phyloP scores from a whole-genome alignment of 495 filamentous ascomycete genomes.

The Aspergillus ostianus region DNA sequence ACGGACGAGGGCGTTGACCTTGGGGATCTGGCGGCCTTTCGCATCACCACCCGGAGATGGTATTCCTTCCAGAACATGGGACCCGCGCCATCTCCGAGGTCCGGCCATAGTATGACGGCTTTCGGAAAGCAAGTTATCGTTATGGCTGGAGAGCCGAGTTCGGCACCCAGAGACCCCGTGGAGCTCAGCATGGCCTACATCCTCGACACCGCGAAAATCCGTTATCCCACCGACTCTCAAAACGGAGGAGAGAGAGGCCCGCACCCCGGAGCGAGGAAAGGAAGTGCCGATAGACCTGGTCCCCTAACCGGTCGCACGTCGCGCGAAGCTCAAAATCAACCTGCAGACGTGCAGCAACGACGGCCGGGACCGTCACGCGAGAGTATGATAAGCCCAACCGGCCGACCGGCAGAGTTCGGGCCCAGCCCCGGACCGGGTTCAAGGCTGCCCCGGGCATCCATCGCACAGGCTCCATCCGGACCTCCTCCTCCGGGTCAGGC shows the following conservation, averaged over 20 bases:
- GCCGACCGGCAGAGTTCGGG: slow-evolving; percentile 32
- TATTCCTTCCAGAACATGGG: slow-evolving; percentile 99
- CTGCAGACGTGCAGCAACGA: slow-evolving; percentile 48
- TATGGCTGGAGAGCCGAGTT: slow-evolving; percentile 90
- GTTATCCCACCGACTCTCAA: slow-evolving; percentile 79
- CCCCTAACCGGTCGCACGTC: slow-evolving; percentile 45
- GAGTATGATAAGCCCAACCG: slow-evolving; percentile 45
- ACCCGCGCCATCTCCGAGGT: slow-evolving; percentile 86
- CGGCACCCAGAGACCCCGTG: slow-evolving; percentile 69
- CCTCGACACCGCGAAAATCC: slow-evolving; percentile 91
- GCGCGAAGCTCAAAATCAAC: slow-evolving; percentile 61
- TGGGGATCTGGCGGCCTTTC: slow-evolving; percentile 92
- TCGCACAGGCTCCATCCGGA: slow-evolving; percentile 70
- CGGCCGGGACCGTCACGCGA: slow-evolving; percentile 52
- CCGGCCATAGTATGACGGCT: slow-evolving; percentile 96
- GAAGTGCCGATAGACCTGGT: slow-evolving; percentile 38
- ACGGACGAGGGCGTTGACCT: slow-evolving; percentile 88
- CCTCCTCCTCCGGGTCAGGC: slow-evolving; percentile 86
- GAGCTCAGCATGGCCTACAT: slow-evolving; percentile 90
- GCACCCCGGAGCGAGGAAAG: slow-evolving; percentile 33
- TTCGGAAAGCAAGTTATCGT: slow-evolving; percentile 90
- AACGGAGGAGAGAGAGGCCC: slow-evolving; percentile 36
- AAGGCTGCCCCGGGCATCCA: slow-evolving; percentile 67
- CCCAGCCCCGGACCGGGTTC: slow-evolving; percentile 49
- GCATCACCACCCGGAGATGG: slow-evolving; percentile 88